Evolutionary conservation across 1,284 basidiomycete species (phyloP), one percentile per base, ranked within the genome.

Genomic region (Ganoderma meredithae): DNA sequence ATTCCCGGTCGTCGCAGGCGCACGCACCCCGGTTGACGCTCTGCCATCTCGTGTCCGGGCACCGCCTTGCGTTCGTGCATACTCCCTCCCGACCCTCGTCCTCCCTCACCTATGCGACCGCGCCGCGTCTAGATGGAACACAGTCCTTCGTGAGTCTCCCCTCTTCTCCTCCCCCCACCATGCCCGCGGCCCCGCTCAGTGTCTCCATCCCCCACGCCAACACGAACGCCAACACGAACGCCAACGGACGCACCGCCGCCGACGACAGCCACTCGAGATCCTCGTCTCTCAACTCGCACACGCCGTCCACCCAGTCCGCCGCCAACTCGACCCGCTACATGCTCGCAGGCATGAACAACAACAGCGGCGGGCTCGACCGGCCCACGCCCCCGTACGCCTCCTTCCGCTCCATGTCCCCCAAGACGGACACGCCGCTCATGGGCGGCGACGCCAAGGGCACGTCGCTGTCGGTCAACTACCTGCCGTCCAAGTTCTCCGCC

Each of bases 401-500:
- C 6, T 71, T 72, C 64, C 75, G 72, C 71, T 78, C 77, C 9
- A 66, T 72, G 60, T 76, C 77, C 15, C 74, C 79, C 52, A 76
- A 72, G 47, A 73, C 64, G 63, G 75, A 75, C 53, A 75, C 75
- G 5, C 75, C 79, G 19, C 69, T 79, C 61, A 68, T 76, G 63
- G 19, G 41, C 53, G 19, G 36, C 43, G 71, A 75, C 60, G 64
- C 64, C 60, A 69, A 74, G 63, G 72, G 76, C 27, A 65, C 73
- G 33, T 84, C 83, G 9, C 81, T 88, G 61, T 83, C 82, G 52
- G 79, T 86, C 74, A 86, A 88, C 79, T 90, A 88, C 76, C 82
- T 90, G 40, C 88, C 88, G 31, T 78, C 83, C 64, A 90, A 89
- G 80, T 89, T 89, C 77, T 85, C 87, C 31, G 78, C 78, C 62